These are phyloP conservation scores for Achaetomiella virescens DNA, from an alignment of 495 filamentous ascomycete species.

Conservation along the genomic window DNA sequence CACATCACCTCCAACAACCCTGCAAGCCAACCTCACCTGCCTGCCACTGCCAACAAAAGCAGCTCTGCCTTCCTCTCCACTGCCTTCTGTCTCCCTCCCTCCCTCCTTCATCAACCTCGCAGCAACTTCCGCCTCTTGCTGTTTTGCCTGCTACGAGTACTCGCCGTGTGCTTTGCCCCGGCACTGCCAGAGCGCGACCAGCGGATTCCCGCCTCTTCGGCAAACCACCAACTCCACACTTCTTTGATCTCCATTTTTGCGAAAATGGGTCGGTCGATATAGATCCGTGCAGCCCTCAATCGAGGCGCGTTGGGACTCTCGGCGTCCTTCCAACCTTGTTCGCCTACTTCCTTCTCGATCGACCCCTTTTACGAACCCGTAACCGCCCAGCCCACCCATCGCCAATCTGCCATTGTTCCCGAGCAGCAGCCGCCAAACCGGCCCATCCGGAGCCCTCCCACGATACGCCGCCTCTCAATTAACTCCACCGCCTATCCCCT, in stretches of 20 bases:
- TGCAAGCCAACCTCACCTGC: neutral
- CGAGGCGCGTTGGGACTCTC: constrained; percentile 13
- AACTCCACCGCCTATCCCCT: neutral
- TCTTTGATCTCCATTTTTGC: neutral
- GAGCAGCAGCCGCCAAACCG: neutral
- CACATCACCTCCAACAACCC: too few relatives aligned
- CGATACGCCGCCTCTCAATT: neutral
- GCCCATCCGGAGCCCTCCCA: neutral
- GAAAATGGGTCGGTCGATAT: constrained; percentile 15
- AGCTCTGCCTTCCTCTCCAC: neutral
- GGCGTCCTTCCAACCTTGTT: neutral
- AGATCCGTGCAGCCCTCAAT: constrained; percentile 5
- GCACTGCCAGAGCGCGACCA: neutral
- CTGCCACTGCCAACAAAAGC: neutral
- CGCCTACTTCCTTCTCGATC: neutral
- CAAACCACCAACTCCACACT: neutral
- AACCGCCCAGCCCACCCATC: neutral
- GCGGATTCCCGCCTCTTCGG: neutral
- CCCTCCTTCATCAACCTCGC: neutral
- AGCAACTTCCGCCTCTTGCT: neutral
- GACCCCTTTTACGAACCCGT: neutral
- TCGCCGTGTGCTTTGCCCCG: neutral
- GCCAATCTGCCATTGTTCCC: neutral
- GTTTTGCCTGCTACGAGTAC: neutral
- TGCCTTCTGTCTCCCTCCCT: neutral